Percentiles rank a stretch among this genome's conserved stretches.
phyloP scores from a whole-genome alignment of 768 basidiomycete genomes.

The Scleroderma bovista region DNA sequence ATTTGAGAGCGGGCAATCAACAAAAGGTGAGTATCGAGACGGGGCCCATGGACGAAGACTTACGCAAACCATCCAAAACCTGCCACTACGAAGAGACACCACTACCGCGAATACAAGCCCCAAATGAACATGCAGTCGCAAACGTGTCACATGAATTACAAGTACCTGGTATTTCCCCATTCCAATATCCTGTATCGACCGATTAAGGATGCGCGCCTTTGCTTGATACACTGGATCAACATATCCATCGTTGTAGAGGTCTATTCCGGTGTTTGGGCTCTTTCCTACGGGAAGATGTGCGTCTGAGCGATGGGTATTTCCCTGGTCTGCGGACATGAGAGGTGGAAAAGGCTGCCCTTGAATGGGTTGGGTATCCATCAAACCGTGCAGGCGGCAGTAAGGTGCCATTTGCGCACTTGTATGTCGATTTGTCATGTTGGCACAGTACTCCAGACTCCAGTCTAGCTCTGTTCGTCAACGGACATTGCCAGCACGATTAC shows the following conservation, averaged over 20 bases:
- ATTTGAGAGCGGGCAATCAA: background rate
- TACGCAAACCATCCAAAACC: conserved; percentile 41
- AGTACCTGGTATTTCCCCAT: conserved; percentile 53
- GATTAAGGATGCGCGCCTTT: conserved; percentile 44
- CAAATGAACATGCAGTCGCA: background rate
- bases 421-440: no score
- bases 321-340: background rate
- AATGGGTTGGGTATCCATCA: no score
- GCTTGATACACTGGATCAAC: conserved; percentile 44
- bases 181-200: conserved; percentile 46
- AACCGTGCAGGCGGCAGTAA: no score
- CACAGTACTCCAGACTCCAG: no score
- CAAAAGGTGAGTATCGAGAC: no score
- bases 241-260: conserved; percentile 32
- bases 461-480: no score
- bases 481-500: no score
- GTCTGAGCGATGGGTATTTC: background rate
- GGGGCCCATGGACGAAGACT: conserved; percentile 6
- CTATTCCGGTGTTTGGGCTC: conserved; percentile 3
- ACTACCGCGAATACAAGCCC: no score
- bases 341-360: no score
- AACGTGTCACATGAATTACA: background rate
- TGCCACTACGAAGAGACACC: conserved; percentile 34
- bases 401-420: no score
- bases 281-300: background rate